Evolutionary conservation across 2,329 filamentous ascomycete species (phyloP), one percentile per base, ranked within the genome.

Genomic region (Dactylellina cionopaga): DNA sequence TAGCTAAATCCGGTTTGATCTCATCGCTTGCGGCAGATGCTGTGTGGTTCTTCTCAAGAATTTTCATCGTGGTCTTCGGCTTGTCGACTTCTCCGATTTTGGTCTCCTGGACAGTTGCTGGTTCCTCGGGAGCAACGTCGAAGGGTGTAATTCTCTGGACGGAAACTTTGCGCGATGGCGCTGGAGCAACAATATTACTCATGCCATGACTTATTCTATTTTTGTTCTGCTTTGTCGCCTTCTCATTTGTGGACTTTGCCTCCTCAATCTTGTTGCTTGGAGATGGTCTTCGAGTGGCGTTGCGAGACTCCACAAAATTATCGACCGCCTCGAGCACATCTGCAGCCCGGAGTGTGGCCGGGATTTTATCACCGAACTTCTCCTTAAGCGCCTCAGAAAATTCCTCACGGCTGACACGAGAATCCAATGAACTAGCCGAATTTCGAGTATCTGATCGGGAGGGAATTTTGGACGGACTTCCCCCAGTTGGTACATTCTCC

Each of bases 101-200:
- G 9, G 13, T 6, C 9, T 59, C 33, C 22, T 52, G 37, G 22
- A 6, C 19, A 25, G 19, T 19, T 22, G 9, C 24, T n/a, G 35
- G 2, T 17, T 65, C 55, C 25, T 39, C 47, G 3, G 44, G 17
- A 0, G 19, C 11, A 6, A 11, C 2, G 5, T 60, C 54, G 9
- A 17, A 33, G 3, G 59, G 58, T 3, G 55, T 49, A 29, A 72
- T 64, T 1, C 47, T 15, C n/a, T 24, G 44, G 17, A 72, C 33
- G 2, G 59, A 72, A 9, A 72, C 59, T 29, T 54, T 72, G 31
- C 68, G 43, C 27, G 68, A 72, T 24, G 68, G 68, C 25, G 59
- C 59, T 27, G 68, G 68, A 43, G 68, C 68, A 72, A 65, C 46
- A 65, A 72, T 72, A 72, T 64, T 65, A 31, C 52, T 27, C 37